phyloP scores from a whole-genome alignment of 352 stramenopile genomes.

The Phytophthora vignae region DNA sequence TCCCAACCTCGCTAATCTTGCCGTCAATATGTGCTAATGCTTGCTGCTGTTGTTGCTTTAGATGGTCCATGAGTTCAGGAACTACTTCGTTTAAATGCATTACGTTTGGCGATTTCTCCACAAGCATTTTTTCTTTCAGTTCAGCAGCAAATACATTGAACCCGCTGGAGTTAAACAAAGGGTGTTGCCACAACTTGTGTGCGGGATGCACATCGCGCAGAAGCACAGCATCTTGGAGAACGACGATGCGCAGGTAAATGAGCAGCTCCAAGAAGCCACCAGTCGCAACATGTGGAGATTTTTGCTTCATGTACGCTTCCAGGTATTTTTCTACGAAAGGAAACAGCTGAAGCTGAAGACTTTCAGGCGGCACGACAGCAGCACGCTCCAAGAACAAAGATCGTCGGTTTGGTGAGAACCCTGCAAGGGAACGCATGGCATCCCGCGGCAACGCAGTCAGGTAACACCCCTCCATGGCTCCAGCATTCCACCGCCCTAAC shows the following conservation, averaged over 20 bases:
- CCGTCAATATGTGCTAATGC: constrained; percentile 4
- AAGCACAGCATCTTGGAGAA: constrained; percentile 14
- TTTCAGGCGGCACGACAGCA: background rate
- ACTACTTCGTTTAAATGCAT: constrained; percentile 5
- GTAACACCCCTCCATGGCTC: too few species aligned
- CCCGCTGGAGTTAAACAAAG: background rate
- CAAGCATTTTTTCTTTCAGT: constrained; percentile 11
- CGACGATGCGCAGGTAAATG: background rate
- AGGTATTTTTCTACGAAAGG: constrained; percentile 16
- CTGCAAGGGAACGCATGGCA: background rate
- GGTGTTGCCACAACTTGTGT: background rate
- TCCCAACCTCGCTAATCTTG: constrained; percentile 9
- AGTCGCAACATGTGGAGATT: constrained; percentile 9
- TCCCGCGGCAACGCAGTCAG: background rate
- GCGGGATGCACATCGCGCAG: too few species aligned
- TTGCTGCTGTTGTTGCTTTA: constrained; percentile 11
- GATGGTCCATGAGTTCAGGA: constrained; percentile 15
- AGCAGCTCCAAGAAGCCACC: constrained; percentile 10
- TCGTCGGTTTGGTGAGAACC: background rate
- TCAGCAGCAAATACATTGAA: background rate
- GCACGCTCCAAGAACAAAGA: constrained; percentile 7
- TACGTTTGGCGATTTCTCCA: constrained; percentile 1
- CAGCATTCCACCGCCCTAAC: too few species aligned
- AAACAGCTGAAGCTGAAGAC: constrained; percentile 12
- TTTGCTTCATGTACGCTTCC: constrained; percentile 9